These are phyloP conservation scores for Lonicera japonica DNA, from an alignment of 129 eudicot species.

Conservation along the genomic window DNA sequence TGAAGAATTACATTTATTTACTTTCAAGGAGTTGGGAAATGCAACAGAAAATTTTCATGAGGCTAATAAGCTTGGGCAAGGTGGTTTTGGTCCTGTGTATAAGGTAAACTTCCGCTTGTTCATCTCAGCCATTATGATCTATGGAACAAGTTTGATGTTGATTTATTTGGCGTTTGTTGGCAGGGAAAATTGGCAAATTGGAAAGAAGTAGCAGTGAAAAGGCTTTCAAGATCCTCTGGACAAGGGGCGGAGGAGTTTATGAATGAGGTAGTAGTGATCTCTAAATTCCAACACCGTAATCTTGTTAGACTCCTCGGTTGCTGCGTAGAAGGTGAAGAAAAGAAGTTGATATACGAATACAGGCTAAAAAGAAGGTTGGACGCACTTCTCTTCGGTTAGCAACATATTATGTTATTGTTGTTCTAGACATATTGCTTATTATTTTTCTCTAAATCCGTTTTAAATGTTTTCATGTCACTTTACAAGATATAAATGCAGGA, in stretches of 20 bases:
- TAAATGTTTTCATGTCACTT: neutral
- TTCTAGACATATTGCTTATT: neutral
- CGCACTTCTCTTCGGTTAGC: constrained; percentile 32
- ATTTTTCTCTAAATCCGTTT: neutral
- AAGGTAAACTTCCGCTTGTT: constrained; percentile 13
- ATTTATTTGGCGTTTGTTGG: neutral
- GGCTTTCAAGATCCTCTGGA: constrained; percentile 36
- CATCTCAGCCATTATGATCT: neutral
- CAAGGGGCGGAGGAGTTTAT: constrained; percentile 47
- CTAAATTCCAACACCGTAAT: constrained; percentile 50
- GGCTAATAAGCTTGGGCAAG: constrained; percentile 29
- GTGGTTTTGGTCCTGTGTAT: constrained; percentile 47
- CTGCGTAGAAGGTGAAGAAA: constrained; percentile 41
- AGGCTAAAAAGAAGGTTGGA: constrained; percentile 49
- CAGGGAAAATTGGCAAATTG: constrained; percentile 36
- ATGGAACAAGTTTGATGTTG: too few relatives aligned
- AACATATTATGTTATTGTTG: neutral
- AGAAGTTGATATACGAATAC: constrained; percentile 42
- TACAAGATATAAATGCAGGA: constrained; percentile 15
- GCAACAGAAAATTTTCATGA: constrained; percentile 30
- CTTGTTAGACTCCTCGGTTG: constrained; percentile 43
- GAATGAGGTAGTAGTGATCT: constrained; percentile 41
- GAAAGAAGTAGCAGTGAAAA: constrained; percentile 44
- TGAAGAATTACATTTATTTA: constrained; percentile 26
- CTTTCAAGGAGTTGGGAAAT: constrained; percentile 18